Base-by-base conservation (phyloP, 2,329 filamentous ascomycete genomes). In the Aspergillus quadrilineatus region DNA sequence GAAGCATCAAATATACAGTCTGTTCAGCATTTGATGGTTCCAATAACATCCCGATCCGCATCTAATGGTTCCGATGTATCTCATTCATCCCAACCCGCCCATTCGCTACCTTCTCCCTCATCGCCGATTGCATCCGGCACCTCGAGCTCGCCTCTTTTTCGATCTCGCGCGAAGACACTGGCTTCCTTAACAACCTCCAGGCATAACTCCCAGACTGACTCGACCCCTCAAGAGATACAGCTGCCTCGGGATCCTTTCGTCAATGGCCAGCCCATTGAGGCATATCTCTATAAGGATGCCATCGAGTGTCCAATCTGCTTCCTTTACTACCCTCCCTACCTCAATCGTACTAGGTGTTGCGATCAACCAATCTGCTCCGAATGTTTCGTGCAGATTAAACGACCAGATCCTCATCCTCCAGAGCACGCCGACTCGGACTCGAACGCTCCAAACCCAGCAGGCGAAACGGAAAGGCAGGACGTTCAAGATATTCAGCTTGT, bases 341-440 rank as follows among this genome's bases (percentile, higher is more conserved):
- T 99, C 30, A 99, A 99, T 75, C 89, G 87, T 63, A 99, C 94
- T 0, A 83, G 94, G 63, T 99, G 94, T 71, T 99, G 94, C 73
- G 92, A 96, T 66, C 94, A 99, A 71, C 82, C 89, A 5, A 97
- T 99, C 60, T 99, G 94, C 76, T 97, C 92, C 42, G 94, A 99
- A 76, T 99, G 94, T 73, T 99, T 99, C 68, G 94, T 99, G 4
- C 94, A 99, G 73, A 99, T 99, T 71, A 97, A 97, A 73, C 85
- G 94, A 42, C 87, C 92, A 4, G 93, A 99, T 62, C 92, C 92
- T 8, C 90, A 97, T 71, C 85, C 92, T 39, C 90, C 91, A 1
- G 90, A 96, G 70, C 90, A 94, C 68, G 82, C 82, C 29, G 73
- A 77, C 48, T 61, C 70, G 44, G 77, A 81, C 55, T 69, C 75